phyloP scores from a whole-genome alignment of 2,329 filamentous ascomycete species.

The Ascochyta koolunga region DNA sequence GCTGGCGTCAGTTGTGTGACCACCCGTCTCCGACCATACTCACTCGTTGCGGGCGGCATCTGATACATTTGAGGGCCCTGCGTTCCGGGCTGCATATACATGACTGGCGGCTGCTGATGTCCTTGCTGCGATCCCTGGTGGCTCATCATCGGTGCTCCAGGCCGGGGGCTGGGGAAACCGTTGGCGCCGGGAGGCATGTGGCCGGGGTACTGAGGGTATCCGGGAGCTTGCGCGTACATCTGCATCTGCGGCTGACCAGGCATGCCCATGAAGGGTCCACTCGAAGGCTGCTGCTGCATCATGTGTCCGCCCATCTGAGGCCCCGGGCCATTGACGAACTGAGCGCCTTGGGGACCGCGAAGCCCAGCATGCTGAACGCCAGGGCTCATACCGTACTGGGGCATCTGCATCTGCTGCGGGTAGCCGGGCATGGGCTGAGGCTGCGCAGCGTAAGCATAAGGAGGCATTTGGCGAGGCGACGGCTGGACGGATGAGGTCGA shows the following conservation, averaged over 20 bases:
- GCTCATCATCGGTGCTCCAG: slow-evolving; percentile 87
- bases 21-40: slow-evolving; percentile 50
- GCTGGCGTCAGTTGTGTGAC: slow-evolving; percentile 14
- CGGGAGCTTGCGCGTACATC: slow-evolving; percentile 76
- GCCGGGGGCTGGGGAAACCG: slow-evolving; percentile 87
- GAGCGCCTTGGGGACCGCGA: slow-evolving; percentile 74
- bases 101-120: slow-evolving; percentile 64
- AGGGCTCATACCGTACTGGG: slow-evolving; percentile 72
- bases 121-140: slow-evolving; percentile 94
- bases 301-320: slow-evolving; percentile 73
- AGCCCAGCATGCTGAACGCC: slow-evolving; percentile 73
- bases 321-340: slow-evolving; percentile 74
- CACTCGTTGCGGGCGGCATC: slow-evolving; percentile 76
- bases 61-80: slow-evolving; percentile 78
- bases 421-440: slow-evolving; percentile 58
- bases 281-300: slow-evolving; percentile 79
- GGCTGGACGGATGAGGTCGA: slow-evolving; percentile 80
- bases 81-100: slow-evolving; percentile 76
- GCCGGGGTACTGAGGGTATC: slow-evolving; percentile 66
- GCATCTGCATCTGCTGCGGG: slow-evolving; percentile 65
- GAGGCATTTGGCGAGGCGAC: slow-evolving; percentile 77
- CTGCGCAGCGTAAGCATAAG: slow-evolving; percentile 71
- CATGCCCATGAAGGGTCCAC: slow-evolving; percentile 71
- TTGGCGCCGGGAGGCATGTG: slow-evolving; percentile 65
- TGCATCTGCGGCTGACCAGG: slow-evolving; percentile 75